phyloP scores from a whole-genome alignment of 1,284 basidiomycete genomes.

The Ceratobasidium sp. region DNA sequence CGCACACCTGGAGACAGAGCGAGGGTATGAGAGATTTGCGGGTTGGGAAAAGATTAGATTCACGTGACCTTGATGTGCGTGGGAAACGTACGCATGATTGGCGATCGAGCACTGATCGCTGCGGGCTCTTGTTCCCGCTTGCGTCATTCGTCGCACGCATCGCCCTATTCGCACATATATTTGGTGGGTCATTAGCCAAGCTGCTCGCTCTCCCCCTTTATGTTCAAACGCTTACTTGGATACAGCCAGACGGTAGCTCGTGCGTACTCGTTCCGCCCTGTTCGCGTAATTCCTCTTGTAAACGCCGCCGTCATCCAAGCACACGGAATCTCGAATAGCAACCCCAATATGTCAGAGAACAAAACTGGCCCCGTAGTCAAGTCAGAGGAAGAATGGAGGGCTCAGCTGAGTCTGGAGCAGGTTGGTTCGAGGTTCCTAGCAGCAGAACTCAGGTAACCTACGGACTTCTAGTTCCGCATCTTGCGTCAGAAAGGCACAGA shows the following conservation, averaged over 20 bases:
- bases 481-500: slow-evolving; percentile 90
- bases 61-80: slow-evolving; percentile 2
- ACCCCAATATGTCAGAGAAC: not conserved
- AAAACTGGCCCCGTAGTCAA: slow-evolving; percentile 25
- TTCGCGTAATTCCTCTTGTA: slow-evolving; percentile 8
- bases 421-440: slow-evolving; percentile 61
- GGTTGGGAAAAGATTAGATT: slow-evolving; percentile 34
- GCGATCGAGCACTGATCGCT: slow-evolving; percentile 30
- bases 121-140: not conserved
- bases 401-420: slow-evolving; percentile 77
- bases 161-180: too few relatives aligned
- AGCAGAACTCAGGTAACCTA: too few relatives aligned
- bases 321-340: slow-evolving; percentile 7
- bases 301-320: slow-evolving; percentile 17
- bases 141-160: too few relatives aligned
- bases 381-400: slow-evolving; percentile 44
- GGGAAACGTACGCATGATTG: slow-evolving; percentile 25
- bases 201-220: slow-evolving; percentile 6
- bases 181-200: not conserved
- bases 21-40: slow-evolving; percentile 1
- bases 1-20: not conserved
- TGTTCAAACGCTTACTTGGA: slow-evolving; percentile 30
- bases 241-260: slow-evolving; percentile 16
- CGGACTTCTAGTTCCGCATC: slow-evolving; percentile 71
- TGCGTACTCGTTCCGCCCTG: slow-evolving; percentile 35